Percentiles rank a stretch among this genome's conserved stretches.
Conservation (phyloP, 176 grass and related monocot species). For the Cenchrus purpureus region DNA sequence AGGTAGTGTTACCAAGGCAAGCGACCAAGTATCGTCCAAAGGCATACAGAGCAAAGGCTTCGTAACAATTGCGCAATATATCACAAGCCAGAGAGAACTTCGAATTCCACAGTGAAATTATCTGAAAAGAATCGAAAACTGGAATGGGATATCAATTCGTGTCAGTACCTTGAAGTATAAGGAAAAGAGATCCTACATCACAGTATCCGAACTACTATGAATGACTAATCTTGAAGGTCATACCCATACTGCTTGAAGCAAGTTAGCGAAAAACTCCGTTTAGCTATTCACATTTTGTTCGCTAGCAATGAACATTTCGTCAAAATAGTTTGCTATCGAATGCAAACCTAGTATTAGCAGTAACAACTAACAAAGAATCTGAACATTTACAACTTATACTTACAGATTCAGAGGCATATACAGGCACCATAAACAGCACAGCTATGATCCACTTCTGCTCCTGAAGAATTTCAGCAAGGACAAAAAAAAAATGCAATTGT, state of each 20-base stretch:
- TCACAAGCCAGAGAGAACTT: constrained; percentile 81
- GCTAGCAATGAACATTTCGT: background rate
- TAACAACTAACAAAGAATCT: background rate
- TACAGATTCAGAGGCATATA: constrained; percentile 90
- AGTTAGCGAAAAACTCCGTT: background rate
- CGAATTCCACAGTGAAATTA: constrained; percentile 81
- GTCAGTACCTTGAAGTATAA: background rate
- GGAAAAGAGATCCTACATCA: background rate
- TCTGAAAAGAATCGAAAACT: constrained; percentile 49
- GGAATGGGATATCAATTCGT: constrained; percentile 33
- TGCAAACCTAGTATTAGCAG: background rate
- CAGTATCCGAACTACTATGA: background rate
- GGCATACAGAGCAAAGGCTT: constrained; percentile 91
- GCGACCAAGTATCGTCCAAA: constrained; percentile 87
- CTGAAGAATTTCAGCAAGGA: constrained; percentile 48
- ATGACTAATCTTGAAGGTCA: background rate
- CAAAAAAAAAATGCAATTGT: background rate
- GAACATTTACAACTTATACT: constrained; percentile 21
- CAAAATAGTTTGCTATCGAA: background rate
- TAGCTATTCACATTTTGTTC: background rate
- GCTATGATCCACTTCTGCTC: constrained; percentile 95
- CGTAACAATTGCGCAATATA: constrained; percentile 90
- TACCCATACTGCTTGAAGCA: background rate
- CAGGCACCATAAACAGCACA: constrained; percentile 93
- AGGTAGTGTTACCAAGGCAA: constrained; percentile 69